Conservation (phyloP, 2,329 filamentous ascomycete genomes). For the Canariomyces notabilis region DNA sequence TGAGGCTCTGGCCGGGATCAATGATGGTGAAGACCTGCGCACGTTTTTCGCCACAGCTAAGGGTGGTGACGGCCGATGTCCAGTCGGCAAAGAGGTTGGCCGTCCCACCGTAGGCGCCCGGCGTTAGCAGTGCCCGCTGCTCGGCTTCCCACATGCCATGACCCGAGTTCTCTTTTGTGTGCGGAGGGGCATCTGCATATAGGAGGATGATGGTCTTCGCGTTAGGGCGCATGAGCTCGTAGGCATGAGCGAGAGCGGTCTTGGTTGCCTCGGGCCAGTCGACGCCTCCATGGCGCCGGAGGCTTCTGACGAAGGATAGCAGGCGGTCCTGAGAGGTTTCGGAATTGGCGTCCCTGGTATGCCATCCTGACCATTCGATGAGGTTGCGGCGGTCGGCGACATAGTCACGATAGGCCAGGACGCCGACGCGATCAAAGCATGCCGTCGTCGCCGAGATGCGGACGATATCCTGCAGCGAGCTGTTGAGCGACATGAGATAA, state of each 20-base stretch:
- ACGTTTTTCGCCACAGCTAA: slow-evolving; percentile 34
- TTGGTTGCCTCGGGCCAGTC: slow-evolving; percentile 46
- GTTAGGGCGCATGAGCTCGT: slow-evolving; percentile 42
- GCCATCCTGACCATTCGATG: slow-evolving; percentile 49
- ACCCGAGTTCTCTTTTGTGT: slow-evolving; percentile 29
- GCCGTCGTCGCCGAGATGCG: slow-evolving; percentile 43
- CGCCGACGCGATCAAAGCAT: slow-evolving; percentile 46
- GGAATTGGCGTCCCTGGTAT: slow-evolving; percentile 15
- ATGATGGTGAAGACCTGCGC: slow-evolving; percentile 43
- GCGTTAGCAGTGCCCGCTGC: slow-evolving; percentile 18
- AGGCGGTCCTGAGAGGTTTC: slow-evolving; percentile 32
- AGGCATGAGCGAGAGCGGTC: slow-evolving; percentile 43
- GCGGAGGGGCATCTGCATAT: slow-evolving; percentile 46
- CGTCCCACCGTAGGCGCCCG: slow-evolving; percentile 28
- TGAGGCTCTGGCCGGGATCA: slow-evolving; percentile 12
- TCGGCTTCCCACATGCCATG: slow-evolving; percentile 27
- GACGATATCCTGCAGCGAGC: slow-evolving; percentile 46
- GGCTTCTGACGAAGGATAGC: slow-evolving; percentile 31
- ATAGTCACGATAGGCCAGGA: slow-evolving; percentile 49
- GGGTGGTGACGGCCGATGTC: slow-evolving; percentile 33
- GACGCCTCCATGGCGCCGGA: slow-evolving; percentile 33
- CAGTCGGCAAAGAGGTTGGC: slow-evolving; percentile 41
- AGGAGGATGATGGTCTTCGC: slow-evolving; percentile 46
- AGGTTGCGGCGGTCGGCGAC: slow-evolving; percentile 25
- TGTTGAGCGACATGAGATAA: slow-evolving; percentile 40